Conservation (phyloP, 345 rosid species). For the Arabidopsis suecica region DNA sequence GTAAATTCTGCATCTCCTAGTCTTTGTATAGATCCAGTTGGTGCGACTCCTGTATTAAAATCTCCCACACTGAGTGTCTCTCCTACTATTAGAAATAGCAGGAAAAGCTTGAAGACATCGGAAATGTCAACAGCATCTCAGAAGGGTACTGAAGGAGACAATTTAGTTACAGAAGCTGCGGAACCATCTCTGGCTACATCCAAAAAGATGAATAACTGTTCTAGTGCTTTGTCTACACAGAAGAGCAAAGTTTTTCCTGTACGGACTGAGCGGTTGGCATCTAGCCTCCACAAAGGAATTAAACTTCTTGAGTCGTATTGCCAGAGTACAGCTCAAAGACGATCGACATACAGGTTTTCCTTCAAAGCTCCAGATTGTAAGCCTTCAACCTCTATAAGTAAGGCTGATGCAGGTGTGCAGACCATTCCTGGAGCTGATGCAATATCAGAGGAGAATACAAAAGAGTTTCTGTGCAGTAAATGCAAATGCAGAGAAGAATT, state of each 20-base stretch:
- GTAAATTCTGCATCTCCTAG: neutral
- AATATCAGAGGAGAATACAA: slow-evolving; percentile 40
- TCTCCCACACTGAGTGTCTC: neutral
- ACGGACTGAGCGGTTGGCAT: neutral
- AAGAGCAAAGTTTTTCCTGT: neutral
- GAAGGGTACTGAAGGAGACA: neutral
- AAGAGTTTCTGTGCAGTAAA: slow-evolving; percentile 54
- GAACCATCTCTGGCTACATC: neutral
- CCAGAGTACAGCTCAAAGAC: neutral
- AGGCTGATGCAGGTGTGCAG: slow-evolving; percentile 81
- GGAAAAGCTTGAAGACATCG: neutral
- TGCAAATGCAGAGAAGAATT: slow-evolving; percentile 55
- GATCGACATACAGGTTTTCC: slow-evolving; percentile 72
- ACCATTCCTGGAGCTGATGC: slow-evolving; percentile 55
- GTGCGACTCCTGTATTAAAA: neutral
- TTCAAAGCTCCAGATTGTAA: slow-evolving; percentile 56
- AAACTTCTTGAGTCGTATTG: neutral
- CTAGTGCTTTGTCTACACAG: neutral
- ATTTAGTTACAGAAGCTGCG: neutral
- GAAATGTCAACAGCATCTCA: neutral
- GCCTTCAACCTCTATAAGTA: slow-evolving; percentile 44
- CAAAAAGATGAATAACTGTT: neutral
- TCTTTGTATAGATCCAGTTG: neutral
- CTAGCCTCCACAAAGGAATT: neutral
- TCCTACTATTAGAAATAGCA: neutral